Base-by-base conservation (phyloP, 2,329 filamentous ascomycete genomes). In the Talaromyces sp. region DNA sequence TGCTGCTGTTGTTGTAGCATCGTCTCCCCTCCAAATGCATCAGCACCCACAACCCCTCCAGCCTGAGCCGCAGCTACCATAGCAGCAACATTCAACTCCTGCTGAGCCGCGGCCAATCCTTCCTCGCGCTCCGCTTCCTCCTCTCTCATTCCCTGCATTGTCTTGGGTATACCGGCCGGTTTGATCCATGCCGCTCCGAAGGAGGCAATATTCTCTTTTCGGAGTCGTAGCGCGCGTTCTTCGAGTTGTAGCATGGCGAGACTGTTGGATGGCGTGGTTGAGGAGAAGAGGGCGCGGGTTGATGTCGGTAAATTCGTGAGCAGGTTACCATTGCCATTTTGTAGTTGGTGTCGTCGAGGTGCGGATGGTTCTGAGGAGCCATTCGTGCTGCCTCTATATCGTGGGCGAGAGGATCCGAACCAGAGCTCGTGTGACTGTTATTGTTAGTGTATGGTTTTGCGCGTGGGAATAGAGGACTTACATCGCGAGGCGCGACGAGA, bases 111-210 rank as follows among this genome's bases (percentile, higher is more conserved):
- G 73, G 91, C 88, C 68, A 91, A 87, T 66, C 93, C 91, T 77
- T 99, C 95, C 74, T 94, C 90, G 63, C 91, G 86, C 81, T 99
- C 95, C 11, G 90, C 86, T 69, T 89, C 88, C 80, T 99, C 95
- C 78, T 99, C 95, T 49, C 90, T 89, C 79, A 93, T 87, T 68
- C 96, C 93, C 74, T 96, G 89, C 66, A 97, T 87, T 1, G 94
- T 97, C 83, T 98, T 99, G 65, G 87, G 77, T 63, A 97, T 85
- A 8, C 94, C 95, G 0, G 92, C 93, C 0, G 95, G 95, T 66
- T 90, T 91, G 64, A 99, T 89, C 95, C 95, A 99, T 52, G 86
- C 86, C 69, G 89, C 90, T 66, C 95, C 95, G 74, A 96, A 97
- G 72, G 93, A 91, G 57, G 90, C 87, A 35, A 98, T 90, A 69